Evolutionary conservation across 192 early-diverging fungal genomes (phyloP).

Genomic region (Dissophora ornata): DNA sequence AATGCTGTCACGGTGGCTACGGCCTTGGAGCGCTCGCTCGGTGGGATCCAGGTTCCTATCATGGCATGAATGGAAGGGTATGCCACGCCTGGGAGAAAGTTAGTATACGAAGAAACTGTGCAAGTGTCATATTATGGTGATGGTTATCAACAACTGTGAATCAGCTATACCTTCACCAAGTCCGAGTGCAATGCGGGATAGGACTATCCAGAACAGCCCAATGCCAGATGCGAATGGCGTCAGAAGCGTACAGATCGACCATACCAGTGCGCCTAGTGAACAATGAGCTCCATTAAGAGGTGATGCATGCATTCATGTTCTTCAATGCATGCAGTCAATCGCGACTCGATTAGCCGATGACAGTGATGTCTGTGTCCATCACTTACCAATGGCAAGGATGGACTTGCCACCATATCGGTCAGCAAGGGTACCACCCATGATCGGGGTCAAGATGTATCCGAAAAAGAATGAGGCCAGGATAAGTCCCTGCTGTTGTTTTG

Average conservation of each 20-base stretch:
- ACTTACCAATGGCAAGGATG: slow-evolving; percentile 46
- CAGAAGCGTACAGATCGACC: slow-evolving; percentile 46
- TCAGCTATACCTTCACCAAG: slow-evolving; percentile 56
- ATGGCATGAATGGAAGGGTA: slow-evolving; percentile 53
- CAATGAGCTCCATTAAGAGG: too few species aligned
- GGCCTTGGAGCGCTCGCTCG: slow-evolving; percentile 44
- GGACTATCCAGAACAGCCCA: slow-evolving; percentile 30
- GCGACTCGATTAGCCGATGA: too few species aligned
- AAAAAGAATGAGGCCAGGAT: slow-evolving; percentile 52
- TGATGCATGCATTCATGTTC: too few species aligned
- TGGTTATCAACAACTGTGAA: too few species aligned
- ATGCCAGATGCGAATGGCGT: slow-evolving; percentile 27
- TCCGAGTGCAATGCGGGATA: slow-evolving; percentile 44
- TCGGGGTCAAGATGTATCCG: slow-evolving; percentile 51
- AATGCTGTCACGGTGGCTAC: slow-evolving; percentile 47
- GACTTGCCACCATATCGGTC: slow-evolving; percentile 53
- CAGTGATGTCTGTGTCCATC: neutral
- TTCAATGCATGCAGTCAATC: too few species aligned
- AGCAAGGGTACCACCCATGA: slow-evolving; percentile 53
- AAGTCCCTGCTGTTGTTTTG: slow-evolving; percentile 36
- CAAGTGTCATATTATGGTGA: too few species aligned
- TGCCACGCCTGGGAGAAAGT: slow-evolving; percentile 20
- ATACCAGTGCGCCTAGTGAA: slow-evolving; percentile 32
- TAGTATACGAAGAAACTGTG: too few species aligned
- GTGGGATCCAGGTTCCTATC: slow-evolving; percentile 50